Base-by-base conservation (phyloP, 2,329 filamentous ascomycete genomes). In the Sclerotinia sclerotiorum region DNA sequence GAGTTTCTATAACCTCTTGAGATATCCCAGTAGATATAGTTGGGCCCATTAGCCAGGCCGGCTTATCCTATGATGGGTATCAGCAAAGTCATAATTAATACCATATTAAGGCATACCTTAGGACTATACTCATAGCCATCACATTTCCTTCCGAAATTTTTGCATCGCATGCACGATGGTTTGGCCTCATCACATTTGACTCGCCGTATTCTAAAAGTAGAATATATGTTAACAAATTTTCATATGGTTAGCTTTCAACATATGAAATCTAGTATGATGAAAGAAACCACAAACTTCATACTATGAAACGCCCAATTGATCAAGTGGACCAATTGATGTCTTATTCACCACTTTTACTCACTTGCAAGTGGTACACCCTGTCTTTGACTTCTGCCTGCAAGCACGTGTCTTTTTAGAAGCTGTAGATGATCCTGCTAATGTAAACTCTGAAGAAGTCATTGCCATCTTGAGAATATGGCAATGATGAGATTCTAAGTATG, bases 351-450 rank as follows among this genome's bases (percentile, higher is more conserved):
- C 49, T 42, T 32, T 39, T 32, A 66, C 67, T 27, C 51, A 69
- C 67, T 69, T 69, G 67, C 67, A 69, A 35, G 67, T 69, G 46
- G 62, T 66, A 69, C 67, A 69, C 19, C 67, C 67, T 49, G 67
- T 69, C 46, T 69, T 69, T 35, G 62, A 58, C 24, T 69, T 69
- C 48, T 75, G 75, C 52, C 73, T 76, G 61, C 75, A 75, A 3
- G 74, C 74, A 58, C 75, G 72, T 27, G 75, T 65, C 61, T 68
- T 68, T 32, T 39, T 64, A 42, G 49, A 65, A 29, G 60, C 35
- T 24, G 65, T 15, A 46, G 65, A 27, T 63, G 48, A 19, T 24
- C 56, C 65, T 54, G 39, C 35, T 27, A 67, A 46, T 29, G 65
- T 55, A 19, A 48, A 21, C 3, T 62, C 32, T 5, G 65, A 67